phyloP scores from a whole-genome alignment of 352 stramenopile genomes.

The Globisporangium perplexum region DNA sequence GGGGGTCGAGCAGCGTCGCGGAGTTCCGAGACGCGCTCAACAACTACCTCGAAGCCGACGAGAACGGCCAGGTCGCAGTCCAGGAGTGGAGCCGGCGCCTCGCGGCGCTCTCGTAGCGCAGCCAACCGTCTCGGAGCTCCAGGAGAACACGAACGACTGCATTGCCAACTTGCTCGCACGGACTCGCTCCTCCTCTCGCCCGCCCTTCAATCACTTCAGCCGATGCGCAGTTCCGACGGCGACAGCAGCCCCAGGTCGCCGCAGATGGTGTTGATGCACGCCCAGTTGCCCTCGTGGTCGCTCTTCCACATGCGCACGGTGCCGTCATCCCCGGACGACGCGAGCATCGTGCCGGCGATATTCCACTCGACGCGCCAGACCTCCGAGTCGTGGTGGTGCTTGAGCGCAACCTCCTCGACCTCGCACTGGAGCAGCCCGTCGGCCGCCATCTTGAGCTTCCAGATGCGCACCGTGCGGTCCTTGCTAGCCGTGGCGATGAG shows the following conservation, averaged over 20 bases:
- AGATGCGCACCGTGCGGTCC: conserved; percentile 88
- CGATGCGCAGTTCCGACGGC: conserved; percentile 20
- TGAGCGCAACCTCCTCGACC: conserved; percentile 67
- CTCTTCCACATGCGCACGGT: conserved; percentile 95
- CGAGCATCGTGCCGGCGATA: conserved; percentile 94
- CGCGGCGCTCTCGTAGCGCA: neutral
- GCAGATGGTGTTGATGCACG: conserved; percentile 85
- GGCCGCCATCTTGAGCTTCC: conserved; percentile 68
- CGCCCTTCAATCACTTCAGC: conserved; percentile 1
- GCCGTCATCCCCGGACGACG: conserved; percentile 91
- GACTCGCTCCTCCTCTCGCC: too few relatives aligned
- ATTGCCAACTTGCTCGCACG: neutral
- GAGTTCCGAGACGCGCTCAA: conserved; percentile 77
- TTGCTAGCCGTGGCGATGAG: conserved; percentile 91
- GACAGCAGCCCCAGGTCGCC: conserved; percentile 51
- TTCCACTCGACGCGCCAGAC: conserved; percentile 97
- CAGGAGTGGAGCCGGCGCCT: conserved; percentile 43
- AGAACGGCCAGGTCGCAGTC: conserved; percentile 32
- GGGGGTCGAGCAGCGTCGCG: conserved; percentile 43
- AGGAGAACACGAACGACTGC: neutral
- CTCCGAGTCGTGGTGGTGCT: conserved; percentile 85
- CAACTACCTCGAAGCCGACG: conserved; percentile 51
- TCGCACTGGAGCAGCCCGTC: conserved; percentile 62
- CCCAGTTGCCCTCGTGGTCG: conserved; percentile 90
- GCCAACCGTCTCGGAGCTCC: neutral